A percentile compares a stretch with the other conserved stretches of the same genome.
These are phyloP conservation scores for Melanopsichium pennsylvanicum DNA, from an alignment of 1,284 basidiomycete genomes.

Conservation along the genomic window DNA sequence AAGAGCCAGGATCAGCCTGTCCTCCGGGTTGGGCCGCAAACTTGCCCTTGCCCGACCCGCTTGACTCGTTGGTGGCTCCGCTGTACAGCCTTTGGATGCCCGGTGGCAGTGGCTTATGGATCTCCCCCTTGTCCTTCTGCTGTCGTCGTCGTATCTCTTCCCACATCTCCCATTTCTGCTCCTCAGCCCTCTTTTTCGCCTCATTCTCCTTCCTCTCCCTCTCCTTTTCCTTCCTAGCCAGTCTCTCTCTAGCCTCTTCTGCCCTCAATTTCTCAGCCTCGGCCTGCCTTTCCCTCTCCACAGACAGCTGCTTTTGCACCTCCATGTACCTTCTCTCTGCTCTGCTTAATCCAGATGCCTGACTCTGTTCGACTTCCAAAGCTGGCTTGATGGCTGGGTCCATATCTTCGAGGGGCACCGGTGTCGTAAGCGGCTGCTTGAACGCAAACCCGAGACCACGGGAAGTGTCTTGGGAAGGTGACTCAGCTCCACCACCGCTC, in stretches of 20 bases:
- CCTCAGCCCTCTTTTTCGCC: conserved; percentile 33
- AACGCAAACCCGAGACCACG: conserved; percentile 1
- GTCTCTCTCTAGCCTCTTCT: not conserved
- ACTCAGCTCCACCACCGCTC: conserved; percentile 12
- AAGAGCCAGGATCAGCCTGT: not conserved
- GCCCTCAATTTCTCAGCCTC: conserved; percentile 35
- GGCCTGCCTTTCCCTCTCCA: conserved; percentile 45
- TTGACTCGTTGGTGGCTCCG: conserved; percentile 4
- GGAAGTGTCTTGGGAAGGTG: conserved; percentile 8
- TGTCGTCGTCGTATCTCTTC: conserved; percentile 49
- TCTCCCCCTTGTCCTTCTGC: conserved; percentile 9
- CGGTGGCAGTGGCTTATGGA: conserved; percentile 23
- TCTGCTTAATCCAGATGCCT: conserved; percentile 11
- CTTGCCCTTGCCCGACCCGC: not conserved
- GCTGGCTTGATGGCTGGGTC: conserved; percentile 38
- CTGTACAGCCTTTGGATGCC: conserved; percentile 40
- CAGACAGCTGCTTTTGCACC: conserved; percentile 41
- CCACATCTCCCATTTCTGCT: conserved; percentile 56
- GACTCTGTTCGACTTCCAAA: conserved; percentile 12
- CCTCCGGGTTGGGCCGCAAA: no score
- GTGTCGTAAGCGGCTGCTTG: conserved; percentile 6
- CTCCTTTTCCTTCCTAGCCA: conserved; percentile 37
- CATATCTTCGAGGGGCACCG: conserved; percentile 17
- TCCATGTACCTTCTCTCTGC: conserved; percentile 49
- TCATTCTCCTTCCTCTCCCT: conserved; percentile 42